phyloP scores from a whole-genome alignment of 2,329 filamentous ascomycete genomes.

The Coleophoma crateriformis region DNA sequence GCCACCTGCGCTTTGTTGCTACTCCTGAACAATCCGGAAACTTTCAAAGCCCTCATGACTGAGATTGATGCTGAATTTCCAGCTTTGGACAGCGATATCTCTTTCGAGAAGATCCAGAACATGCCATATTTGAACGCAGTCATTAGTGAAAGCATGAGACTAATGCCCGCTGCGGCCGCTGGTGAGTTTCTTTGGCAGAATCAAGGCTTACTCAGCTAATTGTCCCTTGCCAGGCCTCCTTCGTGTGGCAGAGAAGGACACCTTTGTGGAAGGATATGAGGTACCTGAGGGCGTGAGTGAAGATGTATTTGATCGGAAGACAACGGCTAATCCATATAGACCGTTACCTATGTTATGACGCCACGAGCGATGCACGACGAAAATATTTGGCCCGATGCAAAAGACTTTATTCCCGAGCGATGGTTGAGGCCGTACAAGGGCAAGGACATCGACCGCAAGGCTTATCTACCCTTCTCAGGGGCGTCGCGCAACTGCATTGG shows the following conservation, averaged over 20 bases:
- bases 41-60: neutral
- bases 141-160: conserved; percentile 14
- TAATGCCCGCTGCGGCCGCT: conserved; percentile 8
- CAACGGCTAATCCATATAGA: neutral
- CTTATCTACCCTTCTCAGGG: conserved; percentile 21
- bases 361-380: neutral
- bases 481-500: conserved; percentile 26
- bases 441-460: conserved; percentile 9
- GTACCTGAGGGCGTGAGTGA: conserved; percentile 9
- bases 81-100: conserved; percentile 7
- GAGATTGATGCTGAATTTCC: conserved; percentile 3
- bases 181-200: neutral
- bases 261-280: conserved; percentile 10
- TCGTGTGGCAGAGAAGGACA: conserved; percentile 6
- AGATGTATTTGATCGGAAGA: neutral
- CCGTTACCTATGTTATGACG: neutral
- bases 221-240: conserved; percentile 6
- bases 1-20: neutral
- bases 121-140: conserved; percentile 14
- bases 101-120: conserved; percentile 12
- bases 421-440: conserved; percentile 5
- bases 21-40: neutral
- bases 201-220: neutral
- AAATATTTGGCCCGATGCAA: neutral
- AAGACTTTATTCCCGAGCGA: neutral